Percentiles rank a stretch among this genome's conserved stretches.
Conservation (phyloP, 306 rosid species). For the Quercus parvula region DNA sequence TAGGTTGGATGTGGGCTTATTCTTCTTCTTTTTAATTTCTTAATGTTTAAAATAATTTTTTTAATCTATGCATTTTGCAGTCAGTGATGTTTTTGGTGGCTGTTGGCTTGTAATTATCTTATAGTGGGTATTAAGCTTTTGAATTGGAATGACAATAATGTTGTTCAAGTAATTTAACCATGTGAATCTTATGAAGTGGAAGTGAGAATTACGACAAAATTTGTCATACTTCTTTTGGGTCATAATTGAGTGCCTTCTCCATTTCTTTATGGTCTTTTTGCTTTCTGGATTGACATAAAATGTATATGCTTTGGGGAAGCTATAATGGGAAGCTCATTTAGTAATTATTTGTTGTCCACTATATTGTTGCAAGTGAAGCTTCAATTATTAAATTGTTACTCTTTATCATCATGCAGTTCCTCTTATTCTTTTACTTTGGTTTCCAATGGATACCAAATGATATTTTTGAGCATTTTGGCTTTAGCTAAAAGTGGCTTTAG, state of each 20-base stretch:
- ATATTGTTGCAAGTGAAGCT: no score
- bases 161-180: background rate
- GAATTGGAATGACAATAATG: background rate
- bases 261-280: background rate
- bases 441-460: no score
- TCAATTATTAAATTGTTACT: no score
- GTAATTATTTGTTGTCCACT: no score
- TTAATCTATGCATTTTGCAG: background rate
- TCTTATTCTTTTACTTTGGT: no score
- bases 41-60: background rate
- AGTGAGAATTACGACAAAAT: conserved; percentile 4
- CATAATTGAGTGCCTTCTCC: background rate
- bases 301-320: no score
- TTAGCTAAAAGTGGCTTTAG: no score
- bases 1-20: background rate
- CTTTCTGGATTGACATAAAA: no score
- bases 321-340: no score
- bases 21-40: background rate
- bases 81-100: background rate
- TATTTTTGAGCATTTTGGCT: no score
- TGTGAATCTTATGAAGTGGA: background rate
- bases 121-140: background rate
- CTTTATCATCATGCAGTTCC: no score
- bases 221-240: background rate
- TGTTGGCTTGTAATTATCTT: background rate